Evolutionary conservation across 345 rosid genomes (phyloP).

Genomic region (Boechera stricta): DNA sequence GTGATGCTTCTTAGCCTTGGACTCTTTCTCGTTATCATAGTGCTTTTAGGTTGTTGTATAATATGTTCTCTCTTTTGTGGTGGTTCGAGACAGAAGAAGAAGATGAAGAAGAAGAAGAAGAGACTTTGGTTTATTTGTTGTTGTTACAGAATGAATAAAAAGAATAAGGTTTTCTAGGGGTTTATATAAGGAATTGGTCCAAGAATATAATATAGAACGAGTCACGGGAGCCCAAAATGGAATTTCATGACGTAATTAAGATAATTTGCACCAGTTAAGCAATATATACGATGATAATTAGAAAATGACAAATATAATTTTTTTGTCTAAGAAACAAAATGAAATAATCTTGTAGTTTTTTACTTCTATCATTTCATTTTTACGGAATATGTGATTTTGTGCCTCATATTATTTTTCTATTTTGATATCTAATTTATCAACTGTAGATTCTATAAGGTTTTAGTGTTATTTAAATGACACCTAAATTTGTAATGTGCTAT

Average conservation of each 20-base stretch:
- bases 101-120: slow-evolving; percentile 16
- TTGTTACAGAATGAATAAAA: slow-evolving; percentile 16
- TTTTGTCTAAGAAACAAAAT: not conserved
- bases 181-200: slow-evolving; percentile 53
- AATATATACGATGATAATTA: not conserved
- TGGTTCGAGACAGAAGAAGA: slow-evolving; percentile 2
- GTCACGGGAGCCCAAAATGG: slow-evolving; percentile 42
- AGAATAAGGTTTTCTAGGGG: slow-evolving; percentile 33
- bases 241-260: not conserved
- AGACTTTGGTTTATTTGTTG: slow-evolving; percentile 27
- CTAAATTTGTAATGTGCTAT: not conserved
- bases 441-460: not conserved
- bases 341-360: not conserved
- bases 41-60: slow-evolving; percentile 22
- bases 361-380: not conserved
- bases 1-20: slow-evolving; percentile 55
- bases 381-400: not conserved
- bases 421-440: not conserved
- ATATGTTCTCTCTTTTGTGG: slow-evolving; percentile 15
- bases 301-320: not conserved
- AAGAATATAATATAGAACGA: slow-evolving; percentile 28
- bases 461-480: not conserved
- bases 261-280: not conserved
- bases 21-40: slow-evolving; percentile 45
- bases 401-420: not conserved